Evolutionary conservation across 495 filamentous ascomycete species (phyloP).

Genomic region (Penicillium verhagenii): DNA sequence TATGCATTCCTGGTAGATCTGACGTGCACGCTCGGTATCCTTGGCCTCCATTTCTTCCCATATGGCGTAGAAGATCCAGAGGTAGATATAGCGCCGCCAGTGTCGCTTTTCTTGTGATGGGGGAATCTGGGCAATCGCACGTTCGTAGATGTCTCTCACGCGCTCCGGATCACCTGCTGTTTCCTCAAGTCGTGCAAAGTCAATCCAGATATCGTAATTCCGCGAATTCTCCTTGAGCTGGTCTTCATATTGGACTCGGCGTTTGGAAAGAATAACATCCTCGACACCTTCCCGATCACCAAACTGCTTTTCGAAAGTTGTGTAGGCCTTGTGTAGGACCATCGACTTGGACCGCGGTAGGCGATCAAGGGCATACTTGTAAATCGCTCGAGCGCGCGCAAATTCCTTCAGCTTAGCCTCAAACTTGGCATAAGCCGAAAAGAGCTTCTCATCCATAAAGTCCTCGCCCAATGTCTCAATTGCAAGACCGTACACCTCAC

Average conservation of each 20-base stretch:
- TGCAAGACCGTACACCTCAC: slow-evolving; percentile 88
- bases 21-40: slow-evolving; percentile 75
- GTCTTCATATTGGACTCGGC: slow-evolving; percentile 91
- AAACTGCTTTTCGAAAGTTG: slow-evolving; percentile 97
- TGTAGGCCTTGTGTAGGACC: slow-evolving; percentile 85
- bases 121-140: slow-evolving; percentile 92
- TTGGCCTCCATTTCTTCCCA: slow-evolving; percentile 87
- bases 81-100: slow-evolving; percentile 95
- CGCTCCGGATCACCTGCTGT: slow-evolving; percentile 73
- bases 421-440: slow-evolving; percentile 88
- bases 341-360: slow-evolving; percentile 85
- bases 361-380: slow-evolving; percentile 92
- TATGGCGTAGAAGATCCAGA: slow-evolving; percentile 96
- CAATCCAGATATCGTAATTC: slow-evolving; percentile 96
- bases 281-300: slow-evolving; percentile 93
- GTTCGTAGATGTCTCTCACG: slow-evolving; percentile 90
- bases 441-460: slow-evolving; percentile 94
- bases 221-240: slow-evolving; percentile 87
- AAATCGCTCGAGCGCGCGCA: slow-evolving; percentile 92
- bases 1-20: slow-evolving; percentile 88
- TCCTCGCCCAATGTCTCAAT: slow-evolving; percentile 91
- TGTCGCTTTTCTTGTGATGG: slow-evolving; percentile 96
- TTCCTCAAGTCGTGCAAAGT: slow-evolving; percentile 91
- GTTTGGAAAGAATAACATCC: slow-evolving; percentile 91
- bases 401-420: slow-evolving; percentile 94